Evolutionary conservation across 1,284 basidiomycete species (phyloP).

Genomic region (Cerioporus squamosus): DNA sequence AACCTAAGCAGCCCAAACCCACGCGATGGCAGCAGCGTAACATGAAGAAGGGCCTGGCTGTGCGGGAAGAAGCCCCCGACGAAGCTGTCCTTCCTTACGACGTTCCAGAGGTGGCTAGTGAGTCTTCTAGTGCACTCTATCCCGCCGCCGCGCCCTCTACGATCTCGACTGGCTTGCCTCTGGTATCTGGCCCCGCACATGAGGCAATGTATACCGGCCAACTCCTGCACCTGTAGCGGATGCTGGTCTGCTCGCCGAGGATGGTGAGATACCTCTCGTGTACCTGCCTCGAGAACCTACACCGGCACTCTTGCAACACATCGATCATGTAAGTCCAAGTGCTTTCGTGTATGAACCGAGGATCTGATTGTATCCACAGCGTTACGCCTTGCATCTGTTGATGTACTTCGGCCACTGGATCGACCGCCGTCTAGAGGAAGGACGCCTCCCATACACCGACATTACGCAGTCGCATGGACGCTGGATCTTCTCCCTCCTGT

Average conservation of each 20-base stretch:
- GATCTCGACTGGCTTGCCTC: neutral
- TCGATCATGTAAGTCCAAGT: constrained; percentile 62
- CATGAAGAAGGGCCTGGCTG: constrained; percentile 33
- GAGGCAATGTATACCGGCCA: no score
- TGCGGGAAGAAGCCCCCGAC: constrained; percentile 31
- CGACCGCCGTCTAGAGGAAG: constrained; percentile 57
- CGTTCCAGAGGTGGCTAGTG: neutral
- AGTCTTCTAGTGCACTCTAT: no score
- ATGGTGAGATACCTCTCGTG: constrained; percentile 1
- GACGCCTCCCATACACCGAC: constrained; percentile 41
- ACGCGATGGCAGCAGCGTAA: constrained; percentile 22
- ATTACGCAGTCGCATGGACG: constrained; percentile 71
- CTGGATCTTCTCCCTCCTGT: constrained; percentile 86
- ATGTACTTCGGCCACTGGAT: constrained; percentile 88
- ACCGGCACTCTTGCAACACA: constrained; percentile 53
- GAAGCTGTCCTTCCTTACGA: constrained; percentile 24
- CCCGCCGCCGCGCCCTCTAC: no score
- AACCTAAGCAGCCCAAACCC: constrained; percentile 36
- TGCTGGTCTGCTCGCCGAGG: constrained; percentile 13
- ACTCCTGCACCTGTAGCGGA: neutral
- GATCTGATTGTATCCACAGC: constrained; percentile 43
- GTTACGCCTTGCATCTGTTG: constrained; percentile 72
- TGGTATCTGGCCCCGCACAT: neutral
- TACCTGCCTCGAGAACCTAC: constrained; percentile 54
- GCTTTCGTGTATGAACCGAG: constrained; percentile 2